phyloP scores from a whole-genome alignment of 2,329 filamentous ascomycete genomes.

The Paracamarosporium sp. region DNA sequence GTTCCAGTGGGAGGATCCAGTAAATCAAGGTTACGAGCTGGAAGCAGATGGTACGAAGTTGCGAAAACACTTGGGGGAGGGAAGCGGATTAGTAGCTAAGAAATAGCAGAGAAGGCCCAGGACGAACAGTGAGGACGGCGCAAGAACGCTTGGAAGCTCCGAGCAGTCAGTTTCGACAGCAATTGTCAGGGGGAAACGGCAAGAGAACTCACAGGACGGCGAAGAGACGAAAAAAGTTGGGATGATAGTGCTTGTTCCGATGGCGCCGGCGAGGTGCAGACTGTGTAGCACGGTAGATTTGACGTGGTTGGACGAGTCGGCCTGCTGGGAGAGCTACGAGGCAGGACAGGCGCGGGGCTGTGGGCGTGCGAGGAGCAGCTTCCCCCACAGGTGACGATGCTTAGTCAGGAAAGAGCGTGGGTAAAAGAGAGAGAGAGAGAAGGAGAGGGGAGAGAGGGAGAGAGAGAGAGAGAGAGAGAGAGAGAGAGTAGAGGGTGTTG shows the following conservation, averaged over 20 bases:
- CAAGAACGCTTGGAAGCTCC: background rate
- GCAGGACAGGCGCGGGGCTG: constrained; percentile 18
- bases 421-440: too few relatives aligned
- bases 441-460: too few relatives aligned
- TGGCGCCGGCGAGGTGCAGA: constrained; percentile 4
- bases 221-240: background rate
- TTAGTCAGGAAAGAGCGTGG: constrained; percentile 9
- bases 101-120: background rate
- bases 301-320: constrained; percentile 5
- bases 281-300: constrained; percentile 4
- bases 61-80: background rate
- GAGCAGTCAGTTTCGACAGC: background rate
- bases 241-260: constrained; percentile 10
- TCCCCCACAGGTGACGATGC: constrained; percentile 6
- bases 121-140: background rate
- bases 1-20: background rate
- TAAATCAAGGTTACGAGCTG: background rate
- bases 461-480: too few relatives aligned
- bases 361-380: constrained; percentile 4
- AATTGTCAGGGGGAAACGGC: background rate
- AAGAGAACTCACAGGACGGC: background rate
- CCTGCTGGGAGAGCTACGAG: background rate
- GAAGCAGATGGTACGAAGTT: background rate
- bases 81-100: background rate
- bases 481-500: background rate